Base-by-base conservation (phyloP, 164 flowering plant species). In the Paratinospora sagittata region DNA sequence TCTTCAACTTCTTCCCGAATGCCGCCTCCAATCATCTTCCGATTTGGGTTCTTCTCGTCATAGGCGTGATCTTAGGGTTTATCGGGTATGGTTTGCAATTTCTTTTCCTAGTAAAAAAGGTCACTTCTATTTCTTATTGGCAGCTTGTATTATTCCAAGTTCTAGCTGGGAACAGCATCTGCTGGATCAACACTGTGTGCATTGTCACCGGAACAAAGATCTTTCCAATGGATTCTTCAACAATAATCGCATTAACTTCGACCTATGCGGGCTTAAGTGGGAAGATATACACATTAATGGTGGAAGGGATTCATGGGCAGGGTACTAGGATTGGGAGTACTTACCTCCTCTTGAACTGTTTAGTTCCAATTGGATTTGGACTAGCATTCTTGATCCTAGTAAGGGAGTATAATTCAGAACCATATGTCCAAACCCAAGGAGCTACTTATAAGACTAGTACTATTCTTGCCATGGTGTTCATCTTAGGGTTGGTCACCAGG, bases 91-190 rank as follows among this genome's bases (percentile, higher is more conserved):
- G 63, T 16, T 45, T 69, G 72, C 72, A 69, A 36, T 69, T 55
- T 41, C 26, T 69, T 26, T 69, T 57, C 27, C 27, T 69, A 23
- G 63, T 69, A 26, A 69, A 69, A 27, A n/a, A 69, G 19, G 36
- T 69, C 2, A 57, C 47, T 58, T 55, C 45, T 34, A 12, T 69
- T 17, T 55, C 72, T 2, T 57, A 55, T 69, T 33, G 72, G 63
- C 72, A 69, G 1, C 27, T 69, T 10, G 9, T 69, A 16, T 1
- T 37, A 36, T 63, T 69, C 19, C 45, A 55, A 8, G 5, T 69
- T 69, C 26, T 69, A 58, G 72, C 72, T 11, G 64, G 72, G 36
- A 69, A 69, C 60, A 69, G 72, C 21, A 69, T 69, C 11, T 33
- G 49, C 37, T 69, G 72, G 72, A 55, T 69, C 63, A 57, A 69